Evolutionary conservation across 2,329 filamentous ascomycete genomes (phyloP), one percentile per base, ranked within the genome.

Genomic region (Stagonosporopsis vannaccii): DNA sequence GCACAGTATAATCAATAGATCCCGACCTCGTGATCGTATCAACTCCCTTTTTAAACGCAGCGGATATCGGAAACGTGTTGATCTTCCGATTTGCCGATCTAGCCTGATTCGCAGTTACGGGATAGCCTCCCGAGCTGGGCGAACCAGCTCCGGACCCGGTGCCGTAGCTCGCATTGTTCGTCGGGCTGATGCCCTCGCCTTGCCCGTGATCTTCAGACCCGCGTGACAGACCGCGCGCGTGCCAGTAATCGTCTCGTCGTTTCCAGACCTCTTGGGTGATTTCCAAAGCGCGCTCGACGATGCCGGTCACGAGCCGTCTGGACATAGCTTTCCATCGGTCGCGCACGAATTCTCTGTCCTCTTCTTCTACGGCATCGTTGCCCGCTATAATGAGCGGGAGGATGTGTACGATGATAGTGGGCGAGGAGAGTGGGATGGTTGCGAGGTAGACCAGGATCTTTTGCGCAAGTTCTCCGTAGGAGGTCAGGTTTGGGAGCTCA

Each of bases 361-460:
- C 86, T 22, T 79, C 77, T 12, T 80, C 80, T 19, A 81, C 77
- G 2, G 85, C 84, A 70, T 90, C 87, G 62, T 85, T 87, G 2
- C 87, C 86, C 0, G 87, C 87, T 0, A 84, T 84, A 51, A 89
- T 78, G 1, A 90, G 80, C 0, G 87, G 87, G 61, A 87, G 89
- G 57, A 89, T 88, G 40, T 90, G 87, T 2, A 89, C 82, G 40
- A 89, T 87, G n/a, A 85, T 82, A 1, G 86, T 82, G 6, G 86
- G 80, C 25, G 85, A 87, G 9, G 78, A 82, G 0, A 84, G 73
- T 0, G 87, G 87, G 0, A 90, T 85, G 0, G 84, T 88, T 9
- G 86, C 86, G 3, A 90, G 77, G 44, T 84, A 81, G 13, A 83
- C 78, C 45, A 90, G 73, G 3, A 87, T 84, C 42, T 85, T 84